Evolutionary conservation across 345 rosid species (phyloP).

Genomic region (Citrus medica): DNA sequence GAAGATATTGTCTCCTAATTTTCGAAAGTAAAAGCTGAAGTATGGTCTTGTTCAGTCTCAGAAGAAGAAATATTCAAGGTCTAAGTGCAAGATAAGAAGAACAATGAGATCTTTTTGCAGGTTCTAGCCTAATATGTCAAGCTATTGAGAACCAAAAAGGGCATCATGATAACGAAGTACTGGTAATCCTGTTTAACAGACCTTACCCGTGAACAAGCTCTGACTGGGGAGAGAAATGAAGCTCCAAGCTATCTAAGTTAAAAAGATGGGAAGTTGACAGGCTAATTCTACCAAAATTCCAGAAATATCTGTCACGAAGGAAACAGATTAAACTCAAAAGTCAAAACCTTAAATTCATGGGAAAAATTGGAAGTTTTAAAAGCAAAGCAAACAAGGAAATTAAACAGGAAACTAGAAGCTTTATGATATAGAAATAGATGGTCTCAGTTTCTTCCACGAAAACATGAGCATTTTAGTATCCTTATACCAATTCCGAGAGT

Average conservation of each 20-base stretch:
- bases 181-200: neutral
- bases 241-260: neutral
- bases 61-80: neutral
- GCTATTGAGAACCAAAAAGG: neutral
- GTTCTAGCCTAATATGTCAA: neutral
- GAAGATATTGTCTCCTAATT: neutral
- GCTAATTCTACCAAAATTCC: neutral
- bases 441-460: slow-evolving; percentile 26
- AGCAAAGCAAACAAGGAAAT: neutral
- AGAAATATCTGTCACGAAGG: neutral
- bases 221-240: neutral
- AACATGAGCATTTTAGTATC: slow-evolving; percentile 23
- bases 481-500: slow-evolving; percentile 21
- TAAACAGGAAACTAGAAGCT: neutral
- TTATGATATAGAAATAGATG: slow-evolving; percentile 4
- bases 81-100: neutral
- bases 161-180: neutral
- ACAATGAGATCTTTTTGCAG: neutral
- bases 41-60: slow-evolving; percentile 3
- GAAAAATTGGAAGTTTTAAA: neutral
- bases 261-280: neutral
- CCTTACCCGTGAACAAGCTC: neutral
- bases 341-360: neutral
- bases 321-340: neutral
- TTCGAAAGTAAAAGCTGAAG: neutral